Conservation (phyloP, 345 rosid genomes). For the Aegle marmelos region DNA sequence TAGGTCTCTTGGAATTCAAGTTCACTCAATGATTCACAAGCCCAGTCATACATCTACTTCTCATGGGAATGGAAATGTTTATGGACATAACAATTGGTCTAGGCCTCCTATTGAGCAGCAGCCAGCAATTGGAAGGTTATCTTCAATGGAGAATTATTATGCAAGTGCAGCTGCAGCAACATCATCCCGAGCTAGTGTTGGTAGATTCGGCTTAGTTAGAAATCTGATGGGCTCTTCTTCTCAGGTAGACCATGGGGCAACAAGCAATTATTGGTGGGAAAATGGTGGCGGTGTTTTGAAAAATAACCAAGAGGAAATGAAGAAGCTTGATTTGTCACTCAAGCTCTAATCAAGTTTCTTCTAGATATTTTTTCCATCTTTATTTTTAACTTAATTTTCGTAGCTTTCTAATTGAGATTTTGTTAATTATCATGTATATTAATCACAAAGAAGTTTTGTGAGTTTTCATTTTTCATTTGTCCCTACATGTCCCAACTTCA, state of each 20-base stretch:
- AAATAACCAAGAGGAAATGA: constrained; percentile 46
- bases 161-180: constrained; percentile 14
- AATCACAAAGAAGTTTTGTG: constrained; percentile 12
- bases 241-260: constrained; percentile 20
- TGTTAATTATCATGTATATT: constrained; percentile 25
- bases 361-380: not conserved
- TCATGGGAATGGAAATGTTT: constrained; percentile 23
- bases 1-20: constrained; percentile 63
- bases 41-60: constrained; percentile 30
- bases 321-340: constrained; percentile 67
- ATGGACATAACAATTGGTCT: constrained; percentile 44
- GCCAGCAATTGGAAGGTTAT: constrained; percentile 54
- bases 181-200: constrained; percentile 23
- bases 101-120: constrained; percentile 44
- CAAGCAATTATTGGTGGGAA: constrained; percentile 27
- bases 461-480: not conserved
- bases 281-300: constrained; percentile 22
- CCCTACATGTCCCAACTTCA: not conserved
- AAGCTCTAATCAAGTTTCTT: constrained; percentile 41
- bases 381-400: constrained; percentile 1
- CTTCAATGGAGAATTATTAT: constrained; percentile 32
- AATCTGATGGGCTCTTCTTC: constrained; percentile 28
- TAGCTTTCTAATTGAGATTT: constrained; percentile 12
- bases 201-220: constrained; percentile 39
- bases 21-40: constrained; percentile 61